phyloP scores from a whole-genome alignment of 2,329 filamentous ascomycete species.

The Fusarium protoensiforme region DNA sequence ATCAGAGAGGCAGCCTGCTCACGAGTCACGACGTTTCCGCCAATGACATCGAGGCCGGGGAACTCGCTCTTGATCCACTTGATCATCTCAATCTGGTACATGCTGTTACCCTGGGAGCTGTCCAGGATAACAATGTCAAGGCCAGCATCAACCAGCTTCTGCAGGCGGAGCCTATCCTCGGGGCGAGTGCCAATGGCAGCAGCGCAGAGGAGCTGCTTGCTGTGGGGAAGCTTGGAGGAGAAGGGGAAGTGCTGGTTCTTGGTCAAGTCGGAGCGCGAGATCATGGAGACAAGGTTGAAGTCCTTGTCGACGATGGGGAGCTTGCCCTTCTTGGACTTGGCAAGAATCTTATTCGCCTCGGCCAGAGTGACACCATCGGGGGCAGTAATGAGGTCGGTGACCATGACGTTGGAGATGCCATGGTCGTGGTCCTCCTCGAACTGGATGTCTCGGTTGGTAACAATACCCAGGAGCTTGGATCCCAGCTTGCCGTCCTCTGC shows the following conservation, averaged over 20 bases:
- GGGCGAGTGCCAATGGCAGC: constrained; percentile 95
- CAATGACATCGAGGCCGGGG: constrained; percentile 92
- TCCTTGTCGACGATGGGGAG: constrained; percentile 88
- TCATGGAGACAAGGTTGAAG: constrained; percentile 89
- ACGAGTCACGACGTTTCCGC: constrained; percentile 96
- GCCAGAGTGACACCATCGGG: constrained; percentile 81
- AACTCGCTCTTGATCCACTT: constrained; percentile 92
- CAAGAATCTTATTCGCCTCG: constrained; percentile 93
- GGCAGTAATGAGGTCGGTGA: constrained; percentile 92
- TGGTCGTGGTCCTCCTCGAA: constrained; percentile 83
- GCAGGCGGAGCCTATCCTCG: constrained; percentile 87
- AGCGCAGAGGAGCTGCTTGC: constrained; percentile 96
- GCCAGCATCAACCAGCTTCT: constrained; percentile 91
- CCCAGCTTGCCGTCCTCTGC: constrained; percentile 91
- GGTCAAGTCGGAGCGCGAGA: constrained; percentile 94
- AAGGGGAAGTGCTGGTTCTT: constrained; percentile 98
- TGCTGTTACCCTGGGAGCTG: constrained; percentile 97
- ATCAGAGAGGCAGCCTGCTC: constrained; percentile 95
- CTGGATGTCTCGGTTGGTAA: constrained; percentile 97
- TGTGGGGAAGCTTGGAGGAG: constrained; percentile 94
- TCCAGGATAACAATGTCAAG: constrained; percentile 96
- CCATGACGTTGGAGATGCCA: constrained; percentile 91
- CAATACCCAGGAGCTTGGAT: constrained; percentile 96
- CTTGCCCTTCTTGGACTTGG: constrained; percentile 98
- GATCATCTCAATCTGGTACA: constrained; percentile 99